Evolutionary conservation across 257 asterid genomes (phyloP).

Genomic region (Gentiana dahurica): DNA sequence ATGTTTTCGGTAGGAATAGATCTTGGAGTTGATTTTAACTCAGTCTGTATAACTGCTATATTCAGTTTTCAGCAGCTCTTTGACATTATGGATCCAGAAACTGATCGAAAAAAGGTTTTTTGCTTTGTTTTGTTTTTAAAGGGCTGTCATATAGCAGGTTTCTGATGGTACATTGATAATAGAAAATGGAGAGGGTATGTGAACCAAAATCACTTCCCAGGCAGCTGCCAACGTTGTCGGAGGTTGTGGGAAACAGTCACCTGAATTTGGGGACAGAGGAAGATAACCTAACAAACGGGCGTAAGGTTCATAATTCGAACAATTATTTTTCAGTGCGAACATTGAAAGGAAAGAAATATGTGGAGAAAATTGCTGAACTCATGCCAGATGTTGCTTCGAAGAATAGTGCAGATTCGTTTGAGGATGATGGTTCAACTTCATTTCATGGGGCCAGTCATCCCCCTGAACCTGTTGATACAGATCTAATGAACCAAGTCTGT

Average conservation of each 20-base stretch:
- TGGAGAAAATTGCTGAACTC: slow-evolving; percentile 33
- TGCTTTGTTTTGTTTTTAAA: too few species aligned
- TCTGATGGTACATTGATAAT: slow-evolving; percentile 48
- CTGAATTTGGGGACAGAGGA: slow-evolving; percentile 34
- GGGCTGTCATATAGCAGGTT: not conserved
- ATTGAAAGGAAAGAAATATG: slow-evolving; percentile 46
- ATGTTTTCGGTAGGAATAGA: too few species aligned
- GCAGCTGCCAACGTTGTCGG: slow-evolving; percentile 26
- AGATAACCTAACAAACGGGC: slow-evolving; percentile 18
- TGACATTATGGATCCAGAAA: too few species aligned
- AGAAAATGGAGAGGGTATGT: slow-evolving; percentile 49
- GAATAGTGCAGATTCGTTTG: slow-evolving; percentile 41
- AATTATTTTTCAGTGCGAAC: slow-evolving; percentile 25
- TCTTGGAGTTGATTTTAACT: too few species aligned
- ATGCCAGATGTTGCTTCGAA: slow-evolving; percentile 34
- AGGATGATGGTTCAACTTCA: slow-evolving; percentile 51
- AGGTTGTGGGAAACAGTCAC: slow-evolving; percentile 13
- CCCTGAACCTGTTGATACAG: slow-evolving; percentile 61
- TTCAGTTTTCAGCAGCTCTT: too few species aligned
- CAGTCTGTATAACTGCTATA: too few species aligned
- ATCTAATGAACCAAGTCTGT: slow-evolving; percentile 64
- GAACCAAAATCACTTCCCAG: slow-evolving; percentile 40
- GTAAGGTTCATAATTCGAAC: slow-evolving; percentile 28
- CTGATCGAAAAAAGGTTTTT: too few species aligned
- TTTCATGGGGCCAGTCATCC: slow-evolving; percentile 87